Conservation (phyloP, 345 rosid species). For the Capsella bursapastoris region DNA sequence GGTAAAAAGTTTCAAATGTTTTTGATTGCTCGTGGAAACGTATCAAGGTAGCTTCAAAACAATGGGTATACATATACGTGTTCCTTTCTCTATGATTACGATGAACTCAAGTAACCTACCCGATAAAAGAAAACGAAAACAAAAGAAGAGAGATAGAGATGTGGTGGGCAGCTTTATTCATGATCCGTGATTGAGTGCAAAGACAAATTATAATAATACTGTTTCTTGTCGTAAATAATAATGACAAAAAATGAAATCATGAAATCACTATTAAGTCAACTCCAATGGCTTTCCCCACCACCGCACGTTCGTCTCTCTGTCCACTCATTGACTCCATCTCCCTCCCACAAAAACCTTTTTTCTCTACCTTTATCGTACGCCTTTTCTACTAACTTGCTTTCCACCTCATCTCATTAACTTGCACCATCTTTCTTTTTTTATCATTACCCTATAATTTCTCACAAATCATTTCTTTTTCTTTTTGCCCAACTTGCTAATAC, state of each 20-base stretch:
- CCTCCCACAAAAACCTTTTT: background rate
- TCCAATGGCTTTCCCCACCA: conserved; percentile 39
- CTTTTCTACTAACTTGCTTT: conserved; percentile 17
- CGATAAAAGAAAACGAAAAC: background rate
- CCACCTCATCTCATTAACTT: conserved; percentile 25
- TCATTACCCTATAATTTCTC: conserved; percentile 29
- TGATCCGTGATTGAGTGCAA: conserved; percentile 41
- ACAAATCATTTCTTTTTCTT: conserved; percentile 20
- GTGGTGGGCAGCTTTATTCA: conserved; percentile 38
- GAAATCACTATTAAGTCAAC: conserved; percentile 42
- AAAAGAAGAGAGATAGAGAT: conserved; percentile 11
- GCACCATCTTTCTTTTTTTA: background rate
- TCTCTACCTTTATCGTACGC: conserved; percentile 38
- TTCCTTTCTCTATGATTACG: background rate
- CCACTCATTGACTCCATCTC: conserved; percentile 43
- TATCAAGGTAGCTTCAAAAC: background rate
- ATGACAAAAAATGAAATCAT: conserved; percentile 29
- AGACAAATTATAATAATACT: conserved; percentile 25
- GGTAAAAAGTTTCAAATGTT: too few relatives aligned
- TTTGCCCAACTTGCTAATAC: conserved; percentile 38
- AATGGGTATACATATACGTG: background rate
- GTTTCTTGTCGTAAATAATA: conserved; percentile 39
- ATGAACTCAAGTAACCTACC: background rate
- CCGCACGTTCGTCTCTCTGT: conserved; percentile 47
- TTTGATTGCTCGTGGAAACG: background rate